These are phyloP conservation scores for Pleurotus sapidus DNA, from an alignment of 768 basidiomycete species.

Conservation along the genomic window DNA sequence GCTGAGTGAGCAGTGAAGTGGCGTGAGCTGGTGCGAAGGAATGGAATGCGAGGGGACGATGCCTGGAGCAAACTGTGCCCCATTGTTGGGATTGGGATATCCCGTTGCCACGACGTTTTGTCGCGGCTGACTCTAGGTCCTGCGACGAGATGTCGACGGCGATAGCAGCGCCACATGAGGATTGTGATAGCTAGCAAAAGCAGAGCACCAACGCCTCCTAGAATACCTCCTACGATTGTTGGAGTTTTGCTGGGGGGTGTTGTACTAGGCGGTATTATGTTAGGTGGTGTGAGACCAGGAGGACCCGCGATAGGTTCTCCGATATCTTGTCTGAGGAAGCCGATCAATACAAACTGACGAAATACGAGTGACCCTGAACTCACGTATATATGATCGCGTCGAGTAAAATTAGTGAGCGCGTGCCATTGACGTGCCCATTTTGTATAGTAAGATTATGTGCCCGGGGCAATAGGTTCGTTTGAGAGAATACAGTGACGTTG, in stretches of 20 bases:
- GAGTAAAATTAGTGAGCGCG: constrained; percentile 27
- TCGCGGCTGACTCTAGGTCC: neutral
- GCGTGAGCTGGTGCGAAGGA: no score
- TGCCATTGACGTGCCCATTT: constrained; percentile 26
- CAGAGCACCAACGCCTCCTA: neutral
- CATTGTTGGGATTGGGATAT: no score
- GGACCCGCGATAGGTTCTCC: no score
- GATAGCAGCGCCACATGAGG: neutral
- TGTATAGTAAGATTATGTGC: constrained; percentile 29
- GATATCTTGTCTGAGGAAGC: no score
- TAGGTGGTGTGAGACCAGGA: no score
- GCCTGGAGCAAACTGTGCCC: no score
- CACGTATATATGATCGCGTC: constrained; percentile 41
- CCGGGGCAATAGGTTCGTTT: constrained; percentile 21
- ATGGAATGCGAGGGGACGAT: no score
- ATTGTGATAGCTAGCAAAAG: neutral
- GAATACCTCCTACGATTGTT: neutral
- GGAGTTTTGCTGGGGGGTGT: neutral
- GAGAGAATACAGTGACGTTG: constrained; percentile 31
- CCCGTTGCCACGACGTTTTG: neutral
- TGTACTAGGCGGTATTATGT: no score
- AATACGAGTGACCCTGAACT: constrained; percentile 5
- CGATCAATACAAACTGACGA: no score
- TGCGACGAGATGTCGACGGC: neutral
- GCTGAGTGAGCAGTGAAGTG: neutral